phyloP scores from a whole-genome alignment of 495 filamentous ascomycete genomes.

The Copromyces sp. region DNA sequence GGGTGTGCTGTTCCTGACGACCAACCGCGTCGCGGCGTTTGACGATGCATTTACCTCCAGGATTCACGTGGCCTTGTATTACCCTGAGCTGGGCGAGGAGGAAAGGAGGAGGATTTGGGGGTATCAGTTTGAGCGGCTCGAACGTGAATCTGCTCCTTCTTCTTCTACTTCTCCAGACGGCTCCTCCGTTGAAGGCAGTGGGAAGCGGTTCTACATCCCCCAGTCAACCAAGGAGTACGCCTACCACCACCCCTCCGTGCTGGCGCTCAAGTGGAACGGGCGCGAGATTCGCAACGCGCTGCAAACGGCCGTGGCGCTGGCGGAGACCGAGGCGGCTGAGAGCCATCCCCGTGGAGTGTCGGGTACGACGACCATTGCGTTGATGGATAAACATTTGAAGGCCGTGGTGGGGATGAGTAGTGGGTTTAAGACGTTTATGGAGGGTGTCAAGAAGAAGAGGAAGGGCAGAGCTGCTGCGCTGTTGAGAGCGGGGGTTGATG shows the following conservation, averaged over 20 bases:
- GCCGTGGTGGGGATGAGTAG: slow-evolving; percentile 30
- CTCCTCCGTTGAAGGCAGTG: neutral
- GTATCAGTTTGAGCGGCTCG: slow-evolving; percentile 30
- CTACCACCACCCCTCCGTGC: slow-evolving; percentile 19
- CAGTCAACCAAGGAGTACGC: slow-evolving; percentile 21
- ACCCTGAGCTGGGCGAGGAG: slow-evolving; percentile 22
- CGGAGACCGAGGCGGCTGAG: slow-evolving; percentile 26
- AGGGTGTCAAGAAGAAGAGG: neutral
- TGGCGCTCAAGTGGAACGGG: slow-evolving; percentile 26
- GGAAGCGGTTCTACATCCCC: slow-evolving; percentile 22
- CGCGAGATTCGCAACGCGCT: slow-evolving; percentile 34
- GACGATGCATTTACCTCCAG: slow-evolving; percentile 33
- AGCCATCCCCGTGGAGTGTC: neutral
- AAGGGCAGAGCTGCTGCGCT: slow-evolving; percentile 6
- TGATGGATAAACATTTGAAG: slow-evolving; percentile 26
- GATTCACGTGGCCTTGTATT: slow-evolving; percentile 36
- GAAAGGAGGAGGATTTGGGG: slow-evolving; percentile 30
- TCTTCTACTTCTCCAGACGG: neutral
- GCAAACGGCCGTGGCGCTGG: slow-evolving; percentile 35
- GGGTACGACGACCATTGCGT: slow-evolving; percentile 22
- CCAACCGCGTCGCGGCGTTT: slow-evolving; percentile 34
- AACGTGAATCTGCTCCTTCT: neutral
- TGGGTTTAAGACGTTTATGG: slow-evolving; percentile 29
- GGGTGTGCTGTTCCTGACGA: slow-evolving; percentile 33
- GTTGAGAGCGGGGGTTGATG: slow-evolving; percentile 5